Evolutionary conservation across 371 early-diverging fungal genomes (phyloP), one percentile per base, ranked within the genome.

Genomic region (Thermomucor indicae-seudaticae): DNA sequence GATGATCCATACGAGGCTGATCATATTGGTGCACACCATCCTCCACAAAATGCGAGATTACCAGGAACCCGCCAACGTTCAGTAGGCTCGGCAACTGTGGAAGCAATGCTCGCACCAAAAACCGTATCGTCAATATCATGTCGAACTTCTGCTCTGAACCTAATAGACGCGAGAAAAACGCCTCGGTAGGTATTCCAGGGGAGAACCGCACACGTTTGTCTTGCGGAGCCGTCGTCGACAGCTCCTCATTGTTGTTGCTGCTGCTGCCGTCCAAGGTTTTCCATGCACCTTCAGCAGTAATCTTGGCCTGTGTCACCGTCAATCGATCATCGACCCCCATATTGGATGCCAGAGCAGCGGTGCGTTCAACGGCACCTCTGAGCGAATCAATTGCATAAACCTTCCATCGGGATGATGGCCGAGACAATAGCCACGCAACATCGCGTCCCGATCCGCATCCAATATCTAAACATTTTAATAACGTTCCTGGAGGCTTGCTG

Each of bases 391-490:
- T 27, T 4, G 66, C 74, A 8, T 49, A 51, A 6, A 53, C 69
- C n/a, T 35, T 37, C 78, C 78, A 75, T 11, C 43, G 24, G 17
- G 47, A 23, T 12, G 8, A n/a, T n/a, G n/a, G n/a, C 8, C 60
- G 58, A 3, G 63, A 32, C 23, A 69, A 43, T 3, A 78, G 29
- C 70, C 70, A 78, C 0, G 60, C 60, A 1, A 58, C 34, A 54
- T 78, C 78, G 6, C 78, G 55, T 10, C 78, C 78, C 11, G 70
- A 65, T 28, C 78, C 78, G 46, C 74, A 78, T 0, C 74, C 78
- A 35, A 78, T 43, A 47, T 78, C 78, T 4, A 72, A 52, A 38
- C 70, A 72, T 24, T 44, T 19, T 16, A 38, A 48, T 6, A n/a
- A n/a, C n/a, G n/a, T n/a, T n/a, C n/a, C n/a, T n/a, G n/a, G n/a